Evolutionary conservation across 2,329 filamentous ascomycete genomes (phyloP), one percentile per base, ranked within the genome.

Genomic region (Pseudogymnoascus sp.): DNA sequence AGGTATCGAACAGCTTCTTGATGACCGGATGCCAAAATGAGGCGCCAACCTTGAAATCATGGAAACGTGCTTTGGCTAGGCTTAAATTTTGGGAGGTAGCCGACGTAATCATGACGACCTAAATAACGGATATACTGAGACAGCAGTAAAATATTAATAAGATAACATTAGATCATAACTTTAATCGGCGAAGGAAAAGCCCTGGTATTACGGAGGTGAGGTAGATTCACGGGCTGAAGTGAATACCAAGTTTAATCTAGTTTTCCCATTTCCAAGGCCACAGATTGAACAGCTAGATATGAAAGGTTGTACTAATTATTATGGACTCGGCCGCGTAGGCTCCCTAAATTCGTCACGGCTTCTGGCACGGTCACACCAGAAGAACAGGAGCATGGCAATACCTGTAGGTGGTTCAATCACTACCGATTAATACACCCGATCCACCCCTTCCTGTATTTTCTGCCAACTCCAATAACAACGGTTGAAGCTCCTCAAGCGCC

Each of bases 391-490:
- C 23, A 30, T 28, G 45, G 45, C 26, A 52, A 19, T 18, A 33
- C 30, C 13, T 9, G 9, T 33, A 30, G 13, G 45, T 30, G 23
- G n/a, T 38, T 59, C 26, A 60, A 59, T 18, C n/a, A 38, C 39
- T 55, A 55, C 55, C 57, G 9, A 18, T 15, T 56, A n/a, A 12
- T 28, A 56, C 39, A 60, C 13, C 28, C 10, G 57, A 45, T 39
- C 57, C 38, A 15, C 52, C 59, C 52, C 61, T 58, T 13, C 61
- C 59, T 58, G 61, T 62, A 18, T 7, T 52, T 52, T 61, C 61
- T 45, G 59, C 52, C 28, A 62, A 13, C 57, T 62, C 59, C 13
- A 21, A 30, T 33, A 18, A 12, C 37, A 61, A 39, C 21, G 61
- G 55, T 30, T 62, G 23, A 21, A 62, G 59, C 38, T 61, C 61